Evolutionary conservation across 2,329 filamentous ascomycete species (phyloP), one percentile per base, ranked within the genome.

Genomic region (Dendrostoma leiphaemia): DNA sequence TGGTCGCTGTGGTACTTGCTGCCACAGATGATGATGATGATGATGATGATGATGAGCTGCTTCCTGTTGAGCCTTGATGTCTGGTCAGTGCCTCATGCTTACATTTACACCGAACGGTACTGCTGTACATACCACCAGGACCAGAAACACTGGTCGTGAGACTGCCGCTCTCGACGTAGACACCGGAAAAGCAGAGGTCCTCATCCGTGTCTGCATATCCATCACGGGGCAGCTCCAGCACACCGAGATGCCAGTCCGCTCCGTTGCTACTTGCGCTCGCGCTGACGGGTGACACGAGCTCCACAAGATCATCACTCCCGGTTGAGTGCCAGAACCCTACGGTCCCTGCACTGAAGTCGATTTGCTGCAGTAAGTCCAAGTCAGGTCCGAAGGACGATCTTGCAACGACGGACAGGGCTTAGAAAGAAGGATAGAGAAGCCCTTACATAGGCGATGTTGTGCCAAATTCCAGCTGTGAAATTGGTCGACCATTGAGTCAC

Each of bases 381-480:
- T 35, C 35, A 51, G 21, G 4, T 12, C 15, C 12, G 13, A 17
- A 44, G 7, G 15, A 21, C 7, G 15, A 24, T 8, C 1, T 17
- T 38, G 12, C 46, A 50, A 31, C 24, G n/a, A n/a, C n/a, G 12
- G 13, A 3, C 15, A n/a, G 17, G 13, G 13, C 5, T 21, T 2
- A 12, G 12, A 32, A n/a, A 10, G 13, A n/a, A 6, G 17, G 8
- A 19, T 8, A 5, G 15, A 12, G 65, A 71, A 60, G 76, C 75
- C 57, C 89, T 88, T 66, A 85, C 85, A 64, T 89, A 90, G 45
- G 86, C 87, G 62, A 89, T 77, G 66, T 91, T 91, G 68, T 90
- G 86, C 87, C 87, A 90, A 10, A 84, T 80, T 37, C 78, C 82
- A 1, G 85, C 75, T 50, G 75, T 75, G 67, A 86, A 84, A 58